Base-by-base conservation (phyloP, 257 asterid species). In the Galeopsis tetrahit region DNA sequence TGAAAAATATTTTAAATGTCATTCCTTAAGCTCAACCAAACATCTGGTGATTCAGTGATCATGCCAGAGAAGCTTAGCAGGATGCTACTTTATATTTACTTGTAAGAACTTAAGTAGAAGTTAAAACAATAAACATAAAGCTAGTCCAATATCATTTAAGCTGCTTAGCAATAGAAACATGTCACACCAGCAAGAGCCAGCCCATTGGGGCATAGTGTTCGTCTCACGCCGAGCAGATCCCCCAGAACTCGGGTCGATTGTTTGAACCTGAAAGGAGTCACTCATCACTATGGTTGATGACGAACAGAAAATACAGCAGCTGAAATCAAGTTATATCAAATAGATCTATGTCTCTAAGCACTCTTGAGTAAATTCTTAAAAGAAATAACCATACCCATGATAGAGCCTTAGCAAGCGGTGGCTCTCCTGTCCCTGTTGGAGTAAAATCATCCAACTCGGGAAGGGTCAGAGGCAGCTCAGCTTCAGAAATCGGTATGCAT, bases 201-300 rank as follows among this genome's bases (percentile, higher is more conserved):
- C 99, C 99, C 99, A 95, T 44, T 95, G 99, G 1, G 99, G 98
- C 98, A 95, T 95, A 63, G 99, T 95, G 81, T 86, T 95, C 11
- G 98, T 90, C 79, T 95, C 98, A 36, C 99, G 95, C 73, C 73
- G 71, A 66, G 96, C 96, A 75, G 95, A 84, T 67, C 79, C 85
- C 51, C 92, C 92, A 35, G 97, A 84, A 60, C 64, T 51, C 58
- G 87, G 88, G 79, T 95, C 97, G 51, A 74, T 51, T 75, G 93
- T 81, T 81, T 83, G 77, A 17, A 95, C 95, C 99, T 95, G 81
- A 78, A 76, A 74, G 28, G 17, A 33, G n/a, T 34, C 75, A 69
- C 63, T 78, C 77, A 78, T 56, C 56, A 53, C 55, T 44, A 71
- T 44, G 31, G 34, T 66, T 68, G 35, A 62, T 17, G 43, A 56